Percentiles rank a stretch among this genome's conserved stretches.
Evolutionary conservation across 805 yeast species (phyloP).

Genomic region (Yarrowia osloensis): DNA sequence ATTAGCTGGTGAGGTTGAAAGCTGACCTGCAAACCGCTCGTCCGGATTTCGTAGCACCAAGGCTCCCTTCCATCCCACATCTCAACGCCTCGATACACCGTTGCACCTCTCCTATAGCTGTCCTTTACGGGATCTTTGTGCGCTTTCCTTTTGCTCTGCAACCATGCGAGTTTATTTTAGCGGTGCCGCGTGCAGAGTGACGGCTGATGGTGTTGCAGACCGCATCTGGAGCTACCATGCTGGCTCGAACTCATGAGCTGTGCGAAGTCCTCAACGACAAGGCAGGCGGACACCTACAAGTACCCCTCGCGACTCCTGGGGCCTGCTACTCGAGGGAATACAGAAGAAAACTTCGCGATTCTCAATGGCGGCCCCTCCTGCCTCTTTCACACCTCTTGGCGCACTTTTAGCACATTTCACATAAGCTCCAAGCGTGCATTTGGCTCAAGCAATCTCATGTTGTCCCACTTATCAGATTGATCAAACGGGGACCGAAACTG

Average conservation of each 20-base stretch:
- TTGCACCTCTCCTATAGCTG: neutral
- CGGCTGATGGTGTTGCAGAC: neutral
- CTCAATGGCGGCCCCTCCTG: neutral
- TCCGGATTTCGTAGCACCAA: no score
- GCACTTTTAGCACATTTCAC: neutral
- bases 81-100: neutral
- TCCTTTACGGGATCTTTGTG: neutral
- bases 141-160: neutral
- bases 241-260: no score
- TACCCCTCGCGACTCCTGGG: no score
- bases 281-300: no score
- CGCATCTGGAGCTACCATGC: no score
- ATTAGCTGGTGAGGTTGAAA: no score
- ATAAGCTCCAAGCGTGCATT: conserved; percentile 1
- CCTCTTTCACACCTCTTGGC: conserved; percentile 12
- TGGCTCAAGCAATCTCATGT: conserved; percentile 1
- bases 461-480: conserved; percentile 9
- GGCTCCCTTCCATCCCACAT: no score
- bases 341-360: no score
- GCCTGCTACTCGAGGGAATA: no score
- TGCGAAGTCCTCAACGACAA: no score
- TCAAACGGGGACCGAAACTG: neutral
- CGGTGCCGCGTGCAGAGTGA: neutral
- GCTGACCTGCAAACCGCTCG: no score
- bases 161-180: neutral